Conservation (phyloP, 192 early-diverging fungal species). For the Rhizophagus sp. region DNA sequence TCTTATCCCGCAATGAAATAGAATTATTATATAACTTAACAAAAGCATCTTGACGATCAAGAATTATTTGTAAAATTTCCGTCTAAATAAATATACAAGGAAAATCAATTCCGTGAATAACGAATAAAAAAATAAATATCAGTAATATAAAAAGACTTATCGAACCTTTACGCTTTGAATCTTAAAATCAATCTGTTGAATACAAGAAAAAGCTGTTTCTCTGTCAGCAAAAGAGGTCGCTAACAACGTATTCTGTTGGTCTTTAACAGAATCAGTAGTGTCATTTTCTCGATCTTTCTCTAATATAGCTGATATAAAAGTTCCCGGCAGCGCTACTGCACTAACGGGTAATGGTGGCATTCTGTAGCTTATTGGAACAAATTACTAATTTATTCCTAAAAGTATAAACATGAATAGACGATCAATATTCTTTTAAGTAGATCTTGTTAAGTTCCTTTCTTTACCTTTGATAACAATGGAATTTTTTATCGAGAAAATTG, state of each 20-base stretch:
- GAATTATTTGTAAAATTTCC: constrained; percentile 20
- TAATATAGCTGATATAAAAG: not conserved
- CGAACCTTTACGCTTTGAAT: constrained; percentile 17
- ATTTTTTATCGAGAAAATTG: no score
- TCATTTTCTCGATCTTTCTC: not conserved
- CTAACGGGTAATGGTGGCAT: not conserved
- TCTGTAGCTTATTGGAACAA: not conserved
- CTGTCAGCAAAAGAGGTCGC: not conserved
- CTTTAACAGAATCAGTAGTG: not conserved
- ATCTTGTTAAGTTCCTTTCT: no score
- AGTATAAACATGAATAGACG: no score
- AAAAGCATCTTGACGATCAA: constrained; percentile 8
- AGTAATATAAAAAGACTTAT: not conserved
- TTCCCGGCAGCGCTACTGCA: not conserved
- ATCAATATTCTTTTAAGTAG: no score
- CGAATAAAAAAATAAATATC: not conserved
- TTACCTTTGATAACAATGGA: no score
- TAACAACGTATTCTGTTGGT: not conserved
- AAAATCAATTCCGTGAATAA: not conserved
- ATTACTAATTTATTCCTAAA: no score
- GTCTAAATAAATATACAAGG: constrained; percentile 2
- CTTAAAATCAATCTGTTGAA: constrained; percentile 23
- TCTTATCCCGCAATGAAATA: constrained; percentile 1
- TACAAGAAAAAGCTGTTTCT: not conserved
- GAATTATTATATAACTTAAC: constrained; percentile 21